These are phyloP conservation scores for Botrytis fragariae DNA, from an alignment of 2,329 filamentous ascomycete species.

Conservation along the genomic window DNA sequence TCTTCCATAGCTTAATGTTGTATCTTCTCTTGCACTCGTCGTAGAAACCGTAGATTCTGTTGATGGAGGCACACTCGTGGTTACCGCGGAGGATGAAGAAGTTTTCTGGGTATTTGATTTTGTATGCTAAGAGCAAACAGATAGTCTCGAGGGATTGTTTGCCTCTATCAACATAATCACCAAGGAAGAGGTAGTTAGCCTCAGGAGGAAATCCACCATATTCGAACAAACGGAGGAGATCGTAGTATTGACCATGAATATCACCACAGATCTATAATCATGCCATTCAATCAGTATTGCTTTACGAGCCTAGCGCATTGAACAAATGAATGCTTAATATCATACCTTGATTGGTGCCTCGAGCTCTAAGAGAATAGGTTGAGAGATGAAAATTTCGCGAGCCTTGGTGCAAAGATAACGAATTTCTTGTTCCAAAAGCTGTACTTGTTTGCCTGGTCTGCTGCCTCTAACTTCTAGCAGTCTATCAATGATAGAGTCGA, in stretches of 20 bases:
- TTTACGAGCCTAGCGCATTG: not conserved
- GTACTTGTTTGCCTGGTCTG: slow-evolving; percentile 96
- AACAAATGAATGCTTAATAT: not conserved
- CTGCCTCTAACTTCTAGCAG: slow-evolving; percentile 96
- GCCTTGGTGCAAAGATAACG: slow-evolving; percentile 97
- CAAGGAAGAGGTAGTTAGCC: slow-evolving; percentile 98
- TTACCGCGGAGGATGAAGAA: slow-evolving; percentile 98
- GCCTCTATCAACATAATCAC: slow-evolving; percentile 97
- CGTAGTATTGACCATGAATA: slow-evolving; percentile 99
- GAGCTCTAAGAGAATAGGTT: slow-evolving; percentile 94
- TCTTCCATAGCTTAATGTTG: slow-evolving; percentile 99
- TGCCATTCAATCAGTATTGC: slow-evolving; percentile 23
- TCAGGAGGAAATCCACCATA: slow-evolving; percentile 98
- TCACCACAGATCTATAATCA: slow-evolving; percentile 85
- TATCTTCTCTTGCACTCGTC: slow-evolving; percentile 99
- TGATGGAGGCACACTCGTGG: slow-evolving; percentile 98
- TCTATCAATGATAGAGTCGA: slow-evolving; percentile 99
- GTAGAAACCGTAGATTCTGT: slow-evolving; percentile 99
- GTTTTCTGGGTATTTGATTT: slow-evolving; percentile 99
- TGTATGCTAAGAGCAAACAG: slow-evolving; percentile 93
- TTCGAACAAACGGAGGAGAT: slow-evolving; percentile 94
- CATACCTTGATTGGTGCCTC: slow-evolving; percentile 97
- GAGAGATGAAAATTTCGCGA: slow-evolving; percentile 98
- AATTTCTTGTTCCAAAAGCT: slow-evolving; percentile 94
- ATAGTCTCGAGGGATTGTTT: slow-evolving; percentile 99